A percentile compares a stretch with the other conserved stretches of the same genome.
Conservation (phyloP, 1,139 yeast species). For the Eremothecium coryli region DNA sequence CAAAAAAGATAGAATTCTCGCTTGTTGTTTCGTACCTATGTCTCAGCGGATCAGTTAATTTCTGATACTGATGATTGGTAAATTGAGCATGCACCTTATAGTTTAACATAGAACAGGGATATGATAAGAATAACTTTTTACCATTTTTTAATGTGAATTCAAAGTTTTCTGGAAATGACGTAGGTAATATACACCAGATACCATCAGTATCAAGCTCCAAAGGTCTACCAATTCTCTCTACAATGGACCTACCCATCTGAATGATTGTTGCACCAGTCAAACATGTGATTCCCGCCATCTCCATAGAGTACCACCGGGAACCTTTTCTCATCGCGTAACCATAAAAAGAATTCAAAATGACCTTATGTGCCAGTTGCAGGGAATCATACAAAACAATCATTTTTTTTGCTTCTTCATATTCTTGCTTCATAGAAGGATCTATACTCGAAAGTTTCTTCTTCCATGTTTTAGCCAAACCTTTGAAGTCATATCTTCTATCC, state of each 20-base stretch:
- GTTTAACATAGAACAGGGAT: conserved; percentile 95
- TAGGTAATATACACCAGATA: conserved; percentile 96
- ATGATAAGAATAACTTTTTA: conserved; percentile 66
- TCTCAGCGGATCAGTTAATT: conserved; percentile 58
- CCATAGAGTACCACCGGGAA: conserved; percentile 98
- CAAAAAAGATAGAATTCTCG: conserved; percentile 93
- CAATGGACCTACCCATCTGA: conserved; percentile 89
- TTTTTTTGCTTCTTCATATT: conserved; percentile 75
- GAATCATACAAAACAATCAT: conserved; percentile 94
- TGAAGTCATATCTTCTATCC: conserved; percentile 93
- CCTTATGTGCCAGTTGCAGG: conserved; percentile 92
- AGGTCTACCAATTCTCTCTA: conserved; percentile 93
- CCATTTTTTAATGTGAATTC: conserved; percentile 67
- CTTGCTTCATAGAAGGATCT: conserved; percentile 45
- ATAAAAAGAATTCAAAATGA: conserved; percentile 89
- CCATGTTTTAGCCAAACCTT: conserved; percentile 91
- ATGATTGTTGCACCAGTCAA: conserved; percentile 95
- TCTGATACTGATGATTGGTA: conserved; percentile 93
- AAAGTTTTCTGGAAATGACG: conserved; percentile 85
- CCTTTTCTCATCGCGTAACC: conserved; percentile 99
- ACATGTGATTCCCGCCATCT: conserved; percentile 99
- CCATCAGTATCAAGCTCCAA: conserved; percentile 97
- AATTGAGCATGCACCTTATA: conserved; percentile 84
- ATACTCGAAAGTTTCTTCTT: conserved; percentile 65
- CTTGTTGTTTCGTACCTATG: conserved; percentile 67